A percentile compares a stretch with the other conserved stretches of the same genome.
phyloP scores from a whole-genome alignment of 768 basidiomycete genomes.

The Xanthoconium purpureum region DNA sequence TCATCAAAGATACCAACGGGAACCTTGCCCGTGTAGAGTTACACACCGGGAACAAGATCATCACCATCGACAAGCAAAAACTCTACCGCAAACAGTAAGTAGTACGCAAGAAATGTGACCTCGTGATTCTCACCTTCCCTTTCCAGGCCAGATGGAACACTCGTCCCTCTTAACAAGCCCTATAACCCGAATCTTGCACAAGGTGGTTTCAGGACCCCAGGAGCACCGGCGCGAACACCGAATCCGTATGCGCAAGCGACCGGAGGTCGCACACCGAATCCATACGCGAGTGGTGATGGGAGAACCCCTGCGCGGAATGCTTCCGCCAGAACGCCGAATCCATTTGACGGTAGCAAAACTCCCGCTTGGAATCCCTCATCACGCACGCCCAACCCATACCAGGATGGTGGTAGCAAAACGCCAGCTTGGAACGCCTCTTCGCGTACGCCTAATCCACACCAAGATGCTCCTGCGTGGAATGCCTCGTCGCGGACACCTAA shows the following conservation, averaged over 20 bases:
- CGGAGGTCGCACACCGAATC: conserved; percentile 60
- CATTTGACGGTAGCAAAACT: conserved; percentile 61
- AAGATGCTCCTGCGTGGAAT: conserved; percentile 18
- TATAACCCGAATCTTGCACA: conserved; percentile 20
- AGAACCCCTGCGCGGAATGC: conserved; percentile 65
- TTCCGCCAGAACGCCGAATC: conserved; percentile 67
- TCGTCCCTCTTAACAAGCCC: conserved; percentile 48
- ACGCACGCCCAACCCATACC: conserved; percentile 57
- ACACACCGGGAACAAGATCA: conserved; percentile 82
- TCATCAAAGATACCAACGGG: conserved; percentile 94
- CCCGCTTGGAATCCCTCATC: conserved; percentile 58
- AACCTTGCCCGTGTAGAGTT: conserved; percentile 84
- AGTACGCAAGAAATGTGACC: background rate
- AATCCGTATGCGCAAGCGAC: conserved; percentile 44
- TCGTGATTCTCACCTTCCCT: conserved; percentile 4
- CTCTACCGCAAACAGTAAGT: conserved; percentile 70
- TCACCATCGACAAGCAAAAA: conserved; percentile 82
- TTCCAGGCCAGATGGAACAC: conserved; percentile 53
- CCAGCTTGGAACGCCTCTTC: conserved; percentile 51
- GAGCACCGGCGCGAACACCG: conserved; percentile 42
- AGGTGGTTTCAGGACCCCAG: conserved; percentile 33
- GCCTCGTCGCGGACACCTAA: conserved; percentile 49
- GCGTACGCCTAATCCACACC: conserved; percentile 57
- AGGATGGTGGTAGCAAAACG: conserved; percentile 42
- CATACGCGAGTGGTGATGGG: conserved; percentile 55